A percentile compares a stretch with the other conserved stretches of the same genome.
Evolutionary conservation across 139 green algal genomes (phyloP).

Genomic region (Coccomyxa sp.): DNA sequence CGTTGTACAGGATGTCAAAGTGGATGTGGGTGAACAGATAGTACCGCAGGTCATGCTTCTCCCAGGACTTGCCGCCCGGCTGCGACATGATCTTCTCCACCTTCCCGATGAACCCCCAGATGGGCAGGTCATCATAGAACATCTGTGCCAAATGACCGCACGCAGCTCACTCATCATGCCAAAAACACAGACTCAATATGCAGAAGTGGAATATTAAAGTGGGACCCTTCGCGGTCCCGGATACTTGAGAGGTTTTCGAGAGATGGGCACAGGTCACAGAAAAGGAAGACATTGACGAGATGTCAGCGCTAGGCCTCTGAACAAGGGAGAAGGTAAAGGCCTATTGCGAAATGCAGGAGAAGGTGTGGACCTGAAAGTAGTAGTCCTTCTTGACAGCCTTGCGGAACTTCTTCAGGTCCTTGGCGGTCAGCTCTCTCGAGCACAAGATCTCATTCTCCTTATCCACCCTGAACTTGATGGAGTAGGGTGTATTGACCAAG

Average conservation of each 20-base stretch:
- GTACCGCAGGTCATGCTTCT: constrained; percentile 37
- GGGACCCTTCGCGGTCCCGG: too few species aligned
- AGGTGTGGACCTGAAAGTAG: constrained; percentile 87
- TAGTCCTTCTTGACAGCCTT: constrained; percentile 80
- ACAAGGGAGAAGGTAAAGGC: too few species aligned
- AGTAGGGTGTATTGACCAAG: constrained; percentile 83
- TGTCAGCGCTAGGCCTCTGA: too few species aligned
- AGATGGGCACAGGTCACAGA: too few species aligned
- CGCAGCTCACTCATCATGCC: constrained; percentile 29
- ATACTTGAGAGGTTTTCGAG: too few species aligned
- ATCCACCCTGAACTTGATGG: constrained; percentile 80
- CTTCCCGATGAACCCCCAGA: constrained; percentile 96
- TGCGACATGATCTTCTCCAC: constrained; percentile 60
- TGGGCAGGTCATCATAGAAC: constrained; percentile 90
- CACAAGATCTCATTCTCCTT: constrained; percentile 80
- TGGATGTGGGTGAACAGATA: constrained; percentile 94
- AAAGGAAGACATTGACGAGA: too few species aligned
- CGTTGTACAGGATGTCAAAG: constrained; percentile 90
- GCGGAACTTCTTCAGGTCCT: constrained; percentile 79
- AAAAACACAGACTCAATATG: constrained; percentile 5
- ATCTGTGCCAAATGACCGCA: constrained; percentile 65
- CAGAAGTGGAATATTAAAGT: too few species aligned
- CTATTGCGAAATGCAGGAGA: neutral
- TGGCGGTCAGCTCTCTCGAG: constrained; percentile 57
- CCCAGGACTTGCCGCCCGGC: constrained; percentile 21